Percentiles rank a stretch among this genome's conserved stretches.
These are phyloP conservation scores for Flaveria robusta DNA, from an alignment of 129 eudicot genomes.

Conservation along the genomic window DNA sequence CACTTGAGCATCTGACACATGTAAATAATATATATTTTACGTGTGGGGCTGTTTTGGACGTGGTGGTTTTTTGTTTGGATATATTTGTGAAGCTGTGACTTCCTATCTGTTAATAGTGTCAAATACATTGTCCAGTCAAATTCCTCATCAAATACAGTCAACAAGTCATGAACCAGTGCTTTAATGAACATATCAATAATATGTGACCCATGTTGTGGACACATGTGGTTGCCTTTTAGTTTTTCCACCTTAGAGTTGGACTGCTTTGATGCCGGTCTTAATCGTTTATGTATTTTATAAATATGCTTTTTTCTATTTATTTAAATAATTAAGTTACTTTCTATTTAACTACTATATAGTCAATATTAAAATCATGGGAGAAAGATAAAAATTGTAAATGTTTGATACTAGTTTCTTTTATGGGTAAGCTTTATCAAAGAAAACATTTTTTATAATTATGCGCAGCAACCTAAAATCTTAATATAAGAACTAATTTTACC, in stretches of 20 bases:
- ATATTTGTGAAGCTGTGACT: background rate
- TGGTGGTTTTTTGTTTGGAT: background rate
- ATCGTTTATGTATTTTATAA: constrained; percentile 6
- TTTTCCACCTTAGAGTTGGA: background rate
- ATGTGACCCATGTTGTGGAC: background rate
- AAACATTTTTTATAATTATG: no score
- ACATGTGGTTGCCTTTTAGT: background rate
- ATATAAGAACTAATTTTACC: no score
- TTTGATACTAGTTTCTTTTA: no score
- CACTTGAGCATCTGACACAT: background rate
- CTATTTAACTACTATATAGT: no score
- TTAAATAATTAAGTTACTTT: background rate
- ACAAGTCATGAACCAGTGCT: background rate
- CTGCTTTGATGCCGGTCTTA: background rate
- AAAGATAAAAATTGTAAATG: no score
- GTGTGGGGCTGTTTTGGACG: no score
- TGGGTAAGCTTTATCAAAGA: no score
- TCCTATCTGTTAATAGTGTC: background rate
- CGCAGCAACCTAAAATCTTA: no score
- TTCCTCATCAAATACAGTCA: background rate
- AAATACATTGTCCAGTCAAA: background rate
- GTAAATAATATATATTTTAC: no score
- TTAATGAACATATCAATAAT: background rate
- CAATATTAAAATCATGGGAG: no score
- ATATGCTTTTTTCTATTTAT: background rate